A percentile compares a stretch with the other conserved stretches of the same genome.
phyloP scores from a whole-genome alignment of 306 rosid species.

The Begonia masoniana region DNA sequence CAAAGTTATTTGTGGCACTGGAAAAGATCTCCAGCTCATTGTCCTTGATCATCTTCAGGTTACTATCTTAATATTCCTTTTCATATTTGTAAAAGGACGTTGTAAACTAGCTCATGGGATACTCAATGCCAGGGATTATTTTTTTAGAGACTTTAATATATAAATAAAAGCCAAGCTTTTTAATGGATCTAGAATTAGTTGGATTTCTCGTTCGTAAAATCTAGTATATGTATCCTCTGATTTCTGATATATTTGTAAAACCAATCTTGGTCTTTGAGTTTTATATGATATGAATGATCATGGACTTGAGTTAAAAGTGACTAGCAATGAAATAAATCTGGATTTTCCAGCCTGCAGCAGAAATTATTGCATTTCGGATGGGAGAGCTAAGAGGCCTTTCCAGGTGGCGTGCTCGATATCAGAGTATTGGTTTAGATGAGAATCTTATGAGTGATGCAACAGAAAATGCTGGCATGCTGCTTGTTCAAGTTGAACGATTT shows the following conservation, averaged over 20 bases:
- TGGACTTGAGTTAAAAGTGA: conserved; percentile 17
- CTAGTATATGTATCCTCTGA: too few species aligned
- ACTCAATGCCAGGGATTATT: too few species aligned
- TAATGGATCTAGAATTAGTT: too few species aligned
- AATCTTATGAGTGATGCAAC: conserved; percentile 56
- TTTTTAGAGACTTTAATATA: too few species aligned
- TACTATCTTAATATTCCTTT: conserved; percentile 1
- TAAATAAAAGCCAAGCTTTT: too few species aligned
- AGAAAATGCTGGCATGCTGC: conserved; percentile 90
- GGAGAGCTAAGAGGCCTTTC: conserved; percentile 95
- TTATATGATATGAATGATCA: not conserved
- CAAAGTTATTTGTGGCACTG: conserved; percentile 76
- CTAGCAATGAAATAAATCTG: conserved; percentile 15
- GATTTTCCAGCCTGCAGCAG: conserved; percentile 74
- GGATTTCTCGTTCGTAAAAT: too few species aligned
- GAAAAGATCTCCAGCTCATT: conserved; percentile 85
- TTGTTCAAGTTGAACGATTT: conserved; percentile 89
- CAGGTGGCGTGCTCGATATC: conserved; percentile 82
- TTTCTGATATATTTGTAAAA: not conserved
- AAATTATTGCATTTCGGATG: conserved; percentile 86
- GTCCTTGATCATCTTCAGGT: conserved; percentile 95
- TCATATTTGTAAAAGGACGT: not conserved
- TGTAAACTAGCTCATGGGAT: too few species aligned
- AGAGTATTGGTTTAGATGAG: conserved; percentile 75
- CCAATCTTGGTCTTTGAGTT: conserved; percentile 1